A percentile compares a stretch with the other conserved stretches of the same genome.
Evolutionary conservation across 306 rosid species (phyloP).

Genomic region (Echinosophora koreensis): DNA sequence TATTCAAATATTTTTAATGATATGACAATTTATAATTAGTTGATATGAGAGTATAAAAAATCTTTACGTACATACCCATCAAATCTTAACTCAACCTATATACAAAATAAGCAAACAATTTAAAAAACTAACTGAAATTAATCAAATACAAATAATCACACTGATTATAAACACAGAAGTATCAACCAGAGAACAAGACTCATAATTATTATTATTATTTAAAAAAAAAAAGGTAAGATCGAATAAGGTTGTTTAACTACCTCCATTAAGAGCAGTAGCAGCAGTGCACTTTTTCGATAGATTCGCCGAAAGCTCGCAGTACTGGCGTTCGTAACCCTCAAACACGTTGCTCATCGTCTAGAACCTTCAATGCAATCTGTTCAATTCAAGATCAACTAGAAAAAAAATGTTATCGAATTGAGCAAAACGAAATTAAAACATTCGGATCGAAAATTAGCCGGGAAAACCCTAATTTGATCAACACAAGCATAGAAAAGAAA

Average conservation of each 20-base stretch:
- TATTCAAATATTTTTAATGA: no score
- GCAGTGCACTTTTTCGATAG: conserved; percentile 76
- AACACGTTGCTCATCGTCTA: conserved; percentile 81
- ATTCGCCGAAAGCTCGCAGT: conserved; percentile 87
- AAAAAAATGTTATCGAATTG: not conserved
- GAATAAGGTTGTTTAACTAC: conserved; percentile 44
- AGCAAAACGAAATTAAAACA: conserved; percentile 34
- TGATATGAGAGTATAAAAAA: no score
- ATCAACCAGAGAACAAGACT: not conserved
- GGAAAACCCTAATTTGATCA: conserved; percentile 39
- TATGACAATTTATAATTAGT: no score
- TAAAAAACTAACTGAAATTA: conserved; percentile 7
- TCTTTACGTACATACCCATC: no score
- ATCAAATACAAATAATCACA: conserved; percentile 1
- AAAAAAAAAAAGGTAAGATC: conserved; percentile 1
- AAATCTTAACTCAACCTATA: no score
- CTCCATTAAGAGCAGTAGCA: conserved; percentile 77
- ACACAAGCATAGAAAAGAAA: not conserved
- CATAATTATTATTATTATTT: not conserved
- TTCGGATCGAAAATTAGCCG: conserved; percentile 11
- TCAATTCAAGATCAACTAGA: conserved; percentile 44
- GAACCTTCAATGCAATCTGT: conserved; percentile 40
- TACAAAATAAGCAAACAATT: not conserved
- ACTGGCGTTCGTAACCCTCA: conserved; percentile 89
- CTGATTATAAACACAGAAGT: not conserved